Percentiles rank a stretch among this genome's conserved stretches.
Evolutionary conservation across 2,329 filamentous ascomycete species (phyloP).

Genomic region (Neofusicoccum cordaticola): DNA sequence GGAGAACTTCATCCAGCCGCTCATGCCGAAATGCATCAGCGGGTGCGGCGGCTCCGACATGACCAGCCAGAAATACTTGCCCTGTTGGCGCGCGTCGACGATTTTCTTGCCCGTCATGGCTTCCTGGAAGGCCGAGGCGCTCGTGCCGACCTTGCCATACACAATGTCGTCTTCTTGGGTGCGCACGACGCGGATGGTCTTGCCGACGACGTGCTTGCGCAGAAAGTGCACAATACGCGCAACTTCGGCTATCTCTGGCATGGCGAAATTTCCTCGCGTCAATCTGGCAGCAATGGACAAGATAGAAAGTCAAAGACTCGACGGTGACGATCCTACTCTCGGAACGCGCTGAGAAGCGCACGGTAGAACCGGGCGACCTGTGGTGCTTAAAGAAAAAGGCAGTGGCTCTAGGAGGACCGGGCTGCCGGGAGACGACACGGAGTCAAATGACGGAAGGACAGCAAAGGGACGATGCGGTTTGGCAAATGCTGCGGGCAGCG

Average conservation of each 20-base stretch:
- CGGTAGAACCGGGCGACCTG: not conserved
- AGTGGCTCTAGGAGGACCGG: too few relatives aligned
- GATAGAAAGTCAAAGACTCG: too few relatives aligned
- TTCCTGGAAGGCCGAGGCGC: slow-evolving; percentile 68
- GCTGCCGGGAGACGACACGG: not conserved
- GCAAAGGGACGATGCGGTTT: not conserved
- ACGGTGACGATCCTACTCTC: not conserved
- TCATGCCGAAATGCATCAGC: slow-evolving; percentile 78
- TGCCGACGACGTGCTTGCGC: slow-evolving; percentile 77
- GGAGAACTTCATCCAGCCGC: slow-evolving; percentile 83
- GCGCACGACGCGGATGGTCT: slow-evolving; percentile 67
- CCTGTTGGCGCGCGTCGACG: slow-evolving; percentile 72
- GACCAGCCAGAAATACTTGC: slow-evolving; percentile 95
- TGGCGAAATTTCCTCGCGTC: not conserved
- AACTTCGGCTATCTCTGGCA: slow-evolving; percentile 55
- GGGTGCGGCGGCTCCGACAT: slow-evolving; percentile 77
- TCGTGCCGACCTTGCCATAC: slow-evolving; percentile 87
- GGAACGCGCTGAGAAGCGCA: not conserved
- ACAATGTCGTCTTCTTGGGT: slow-evolving; percentile 79
- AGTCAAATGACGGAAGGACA: not conserved
- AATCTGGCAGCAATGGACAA: too few relatives aligned
- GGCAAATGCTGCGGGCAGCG: not conserved
- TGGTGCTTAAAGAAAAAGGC: not conserved
- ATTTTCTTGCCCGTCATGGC: slow-evolving; percentile 74
- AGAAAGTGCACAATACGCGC: slow-evolving; percentile 85